A percentile compares a stretch with the other conserved stretches of the same genome.
phyloP scores from a whole-genome alignment of 176 grass and related monocot genomes.

The Bonia amplexicaulis region DNA sequence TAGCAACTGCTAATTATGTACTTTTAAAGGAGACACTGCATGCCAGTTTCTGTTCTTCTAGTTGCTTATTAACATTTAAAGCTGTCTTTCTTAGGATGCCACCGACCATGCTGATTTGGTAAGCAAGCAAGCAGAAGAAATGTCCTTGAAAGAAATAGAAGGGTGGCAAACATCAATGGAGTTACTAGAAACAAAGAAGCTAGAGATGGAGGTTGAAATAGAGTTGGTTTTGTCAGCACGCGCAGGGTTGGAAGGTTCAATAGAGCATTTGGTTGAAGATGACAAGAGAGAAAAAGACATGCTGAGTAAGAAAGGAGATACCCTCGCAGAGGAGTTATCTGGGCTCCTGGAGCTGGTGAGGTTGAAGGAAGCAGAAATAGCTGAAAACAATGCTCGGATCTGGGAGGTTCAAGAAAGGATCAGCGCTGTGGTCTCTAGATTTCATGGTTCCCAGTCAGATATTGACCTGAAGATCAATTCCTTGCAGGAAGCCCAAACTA shows the following conservation, averaged over 20 bases:
- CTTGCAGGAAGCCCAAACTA: slow-evolving; percentile 47
- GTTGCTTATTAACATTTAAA: background rate
- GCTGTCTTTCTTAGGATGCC: slow-evolving; percentile 67
- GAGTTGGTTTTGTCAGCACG: slow-evolving; percentile 66
- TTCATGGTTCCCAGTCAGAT: slow-evolving; percentile 61
- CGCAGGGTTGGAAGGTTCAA: slow-evolving; percentile 63
- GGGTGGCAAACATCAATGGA: slow-evolving; percentile 83
- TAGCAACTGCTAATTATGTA: background rate
- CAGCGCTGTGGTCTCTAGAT: slow-evolving; percentile 48
- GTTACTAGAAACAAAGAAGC: slow-evolving; percentile 65
- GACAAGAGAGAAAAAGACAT: slow-evolving; percentile 67
- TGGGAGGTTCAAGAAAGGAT: slow-evolving; percentile 78
- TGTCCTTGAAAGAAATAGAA: slow-evolving; percentile 62
- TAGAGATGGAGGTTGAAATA: slow-evolving; percentile 79
- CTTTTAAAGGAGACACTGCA: background rate
- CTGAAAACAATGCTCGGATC: slow-evolving; percentile 74
- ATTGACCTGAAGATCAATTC: slow-evolving; percentile 61
- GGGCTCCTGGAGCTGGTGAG: slow-evolving; percentile 71
- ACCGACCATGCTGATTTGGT: slow-evolving; percentile 56
- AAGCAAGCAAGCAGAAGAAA: slow-evolving; percentile 59
- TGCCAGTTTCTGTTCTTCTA: slow-evolving; percentile 9
- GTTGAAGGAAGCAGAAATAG: slow-evolving; percentile 85
- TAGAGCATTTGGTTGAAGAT: slow-evolving; percentile 71
- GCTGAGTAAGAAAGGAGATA: slow-evolving; percentile 54
- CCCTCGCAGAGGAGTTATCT: slow-evolving; percentile 64